A percentile compares a stretch with the other conserved stretches of the same genome.
Evolutionary conservation across 2,329 filamentous ascomycete species (phyloP).

Genomic region (Penicillium sp.): DNA sequence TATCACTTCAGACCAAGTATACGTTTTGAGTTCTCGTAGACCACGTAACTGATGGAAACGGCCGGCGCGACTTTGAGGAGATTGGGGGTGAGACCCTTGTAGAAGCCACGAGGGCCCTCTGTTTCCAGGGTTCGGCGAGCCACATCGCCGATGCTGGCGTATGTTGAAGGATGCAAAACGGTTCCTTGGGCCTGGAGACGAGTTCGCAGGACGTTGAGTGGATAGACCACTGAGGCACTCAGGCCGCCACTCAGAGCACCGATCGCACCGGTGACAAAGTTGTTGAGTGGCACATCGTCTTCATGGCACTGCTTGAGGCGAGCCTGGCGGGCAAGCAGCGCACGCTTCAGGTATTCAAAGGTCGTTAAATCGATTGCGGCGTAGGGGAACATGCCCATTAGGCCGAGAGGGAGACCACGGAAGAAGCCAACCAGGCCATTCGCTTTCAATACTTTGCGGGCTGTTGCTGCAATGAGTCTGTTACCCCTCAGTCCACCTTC

Average conservation of each 20-base stretch:
- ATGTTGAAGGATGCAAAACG: conserved; percentile 84
- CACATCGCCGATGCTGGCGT: conserved; percentile 89
- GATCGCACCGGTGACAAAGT: conserved; percentile 83
- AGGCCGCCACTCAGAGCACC: conserved; percentile 90
- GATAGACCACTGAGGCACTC: conserved; percentile 92
- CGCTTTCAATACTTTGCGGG: conserved; percentile 80
- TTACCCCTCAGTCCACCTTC: conserved; percentile 82
- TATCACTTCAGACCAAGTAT: conserved; percentile 59
- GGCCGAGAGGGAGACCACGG: conserved; percentile 88
- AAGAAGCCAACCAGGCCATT: conserved; percentile 80
- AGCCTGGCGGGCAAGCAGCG: conserved; percentile 72
- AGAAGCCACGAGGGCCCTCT: conserved; percentile 84
- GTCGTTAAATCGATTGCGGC: conserved; percentile 95
- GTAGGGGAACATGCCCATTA: conserved; percentile 97
- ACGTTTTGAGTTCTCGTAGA: conserved; percentile 88
- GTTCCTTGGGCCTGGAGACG: conserved; percentile 93
- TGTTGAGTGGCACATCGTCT: conserved; percentile 79
- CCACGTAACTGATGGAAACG: conserved; percentile 91
- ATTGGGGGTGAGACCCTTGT: conserved; percentile 94
- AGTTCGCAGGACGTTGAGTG: conserved; percentile 89
- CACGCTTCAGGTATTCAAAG: conserved; percentile 87
- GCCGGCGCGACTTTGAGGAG: conserved; percentile 94
- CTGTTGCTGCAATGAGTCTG: conserved; percentile 78
- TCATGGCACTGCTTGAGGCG: conserved; percentile 72
- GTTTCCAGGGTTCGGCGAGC: conserved; percentile 78